Evolutionary conservation across 345 rosid genomes (phyloP), one percentile per base, ranked within the genome.

Genomic region (Luvunga scandens): DNA sequence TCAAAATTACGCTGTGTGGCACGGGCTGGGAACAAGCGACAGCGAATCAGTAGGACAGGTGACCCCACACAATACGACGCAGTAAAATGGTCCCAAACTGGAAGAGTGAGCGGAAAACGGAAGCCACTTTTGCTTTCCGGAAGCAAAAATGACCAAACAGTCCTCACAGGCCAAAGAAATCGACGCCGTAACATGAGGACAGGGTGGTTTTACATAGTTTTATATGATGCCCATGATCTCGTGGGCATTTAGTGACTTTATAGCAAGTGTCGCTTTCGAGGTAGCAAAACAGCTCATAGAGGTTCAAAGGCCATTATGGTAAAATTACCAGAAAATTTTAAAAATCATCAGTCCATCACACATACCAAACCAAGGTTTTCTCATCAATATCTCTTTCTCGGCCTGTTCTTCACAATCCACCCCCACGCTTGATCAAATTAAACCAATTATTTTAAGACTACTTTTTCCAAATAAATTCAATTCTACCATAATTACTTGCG

Each of bases 181-280:
- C 75, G 78, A 77, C 75, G 9, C 34, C 22, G 59, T 72, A 39
- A 64, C 36, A 9, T 14, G 50, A 39, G 69, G 73, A 27, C 5
- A 50, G 1, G 38, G 9, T 39, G 69, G 36, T 13, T 25, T 3
- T 21, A 9, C 31, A 7, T 10, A 50, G 71, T 72, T 14, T 31
- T 63, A 25, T 3, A n/a, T 4, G 10, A 53, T 42, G 76, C 60
- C 83, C 50, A 71, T 14, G 22, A 6, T 14, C 25, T 55, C 30
- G 64, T 36, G 79, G 66, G 34, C 50, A 68, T 28, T 64, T 28
- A 62, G 55, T n/a, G 31, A 9, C 31, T 18, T 27, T 16, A n/a
- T n/a, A 66, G 31, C 82, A 60, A 60, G 75, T 75, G 79, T 75
- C 79, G 36, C 60, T 75, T 69, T 75, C 75, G 19, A 19, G 48